These are phyloP conservation scores for Mimosa bimucronata DNA, from an alignment of 306 rosid species.

Conservation along the genomic window DNA sequence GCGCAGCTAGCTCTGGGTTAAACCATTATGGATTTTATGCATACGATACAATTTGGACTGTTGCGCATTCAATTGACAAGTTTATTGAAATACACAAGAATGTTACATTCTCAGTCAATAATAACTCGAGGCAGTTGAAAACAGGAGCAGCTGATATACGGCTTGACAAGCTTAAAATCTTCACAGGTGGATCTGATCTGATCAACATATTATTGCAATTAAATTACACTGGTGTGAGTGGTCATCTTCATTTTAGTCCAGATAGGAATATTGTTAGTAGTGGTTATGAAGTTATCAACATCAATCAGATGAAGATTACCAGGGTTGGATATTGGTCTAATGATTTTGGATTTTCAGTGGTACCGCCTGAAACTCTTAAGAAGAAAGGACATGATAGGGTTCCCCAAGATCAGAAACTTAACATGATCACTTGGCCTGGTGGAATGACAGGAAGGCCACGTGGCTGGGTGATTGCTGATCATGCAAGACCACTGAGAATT, in stretches of 20 bases:
- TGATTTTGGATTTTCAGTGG: conserved; percentile 69
- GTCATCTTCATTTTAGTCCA: conserved; percentile 58
- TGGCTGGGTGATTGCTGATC: conserved; percentile 87
- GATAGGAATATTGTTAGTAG: conserved; percentile 57
- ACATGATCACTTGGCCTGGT: conserved; percentile 84
- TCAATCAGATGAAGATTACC: conserved; percentile 49
- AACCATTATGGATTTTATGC: conserved; percentile 76
- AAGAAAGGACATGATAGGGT: conserved; percentile 35
- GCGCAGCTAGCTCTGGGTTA: conserved; percentile 49
- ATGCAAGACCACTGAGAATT: conserved; percentile 75
- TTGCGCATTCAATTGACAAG: conserved; percentile 68
- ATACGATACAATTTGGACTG: conserved; percentile 83
- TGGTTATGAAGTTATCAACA: conserved; percentile 82
- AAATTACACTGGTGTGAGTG: conserved; percentile 80
- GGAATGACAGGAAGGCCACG: conserved; percentile 77
- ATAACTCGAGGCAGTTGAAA: conserved; percentile 32
- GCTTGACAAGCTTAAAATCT: conserved; percentile 70
- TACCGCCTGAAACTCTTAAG: conserved; percentile 56
- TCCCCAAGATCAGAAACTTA: conserved; percentile 63
- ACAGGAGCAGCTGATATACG: conserved; percentile 46
- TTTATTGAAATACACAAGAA: conserved; percentile 52
- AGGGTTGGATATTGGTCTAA: conserved; percentile 83
- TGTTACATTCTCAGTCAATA: conserved; percentile 56
- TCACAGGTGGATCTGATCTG: conserved; percentile 70
- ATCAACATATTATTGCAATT: conserved; percentile 52